Base-by-base conservation (phyloP, 140 eudicot species). In the Oenanthe javanica region DNA sequence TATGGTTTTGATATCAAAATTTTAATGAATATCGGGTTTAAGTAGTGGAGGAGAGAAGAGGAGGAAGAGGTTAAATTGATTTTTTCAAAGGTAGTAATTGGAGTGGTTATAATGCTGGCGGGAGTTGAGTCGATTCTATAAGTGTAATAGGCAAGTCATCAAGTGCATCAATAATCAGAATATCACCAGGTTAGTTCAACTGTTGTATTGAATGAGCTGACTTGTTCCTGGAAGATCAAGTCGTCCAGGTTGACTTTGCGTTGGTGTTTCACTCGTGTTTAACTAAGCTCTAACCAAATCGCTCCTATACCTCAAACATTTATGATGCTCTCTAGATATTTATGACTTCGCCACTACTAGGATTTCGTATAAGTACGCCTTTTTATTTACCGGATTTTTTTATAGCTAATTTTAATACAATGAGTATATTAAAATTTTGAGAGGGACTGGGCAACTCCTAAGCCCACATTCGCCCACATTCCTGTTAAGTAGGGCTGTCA, bases 111-210 rank as follows among this genome's bases (percentile, higher is more conserved):
- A 80, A 57, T 82, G 12, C 15, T 55, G 79, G 70, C 27, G 78
- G 75, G 46, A 66, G 90, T 85, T 91, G 91, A 87, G 87, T 80
- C 79, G 83, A 87, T 77, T 84, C 83, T 38, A 23, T 86, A 72
- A 84, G 76, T 79, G 40, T 36, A 36, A 36, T 36, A 36, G 40
- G 40, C 2, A 36, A 36, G 40, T 36, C 40, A 36, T 36, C 2
- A 63, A n/a, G 4, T 63, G 36, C 38, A 63, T 46, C 25, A 46
- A 19, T 74, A 74, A 46, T 25, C 31, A 25, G 10, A 75, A 86
- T 49, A 51, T 64, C 43, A 31, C 9, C 18, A 31, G n/a, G 21
- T 13, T 36, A 31, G 73, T 67, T 66, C 18, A 66, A 31, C 43
- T 27, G 72, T 31, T 66, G 42, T 66, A 66, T 66, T 66, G 43